Evolutionary conservation across 805 yeast species (phyloP), one percentile per base, ranked within the genome.

Genomic region (Candida dendrica): DNA sequence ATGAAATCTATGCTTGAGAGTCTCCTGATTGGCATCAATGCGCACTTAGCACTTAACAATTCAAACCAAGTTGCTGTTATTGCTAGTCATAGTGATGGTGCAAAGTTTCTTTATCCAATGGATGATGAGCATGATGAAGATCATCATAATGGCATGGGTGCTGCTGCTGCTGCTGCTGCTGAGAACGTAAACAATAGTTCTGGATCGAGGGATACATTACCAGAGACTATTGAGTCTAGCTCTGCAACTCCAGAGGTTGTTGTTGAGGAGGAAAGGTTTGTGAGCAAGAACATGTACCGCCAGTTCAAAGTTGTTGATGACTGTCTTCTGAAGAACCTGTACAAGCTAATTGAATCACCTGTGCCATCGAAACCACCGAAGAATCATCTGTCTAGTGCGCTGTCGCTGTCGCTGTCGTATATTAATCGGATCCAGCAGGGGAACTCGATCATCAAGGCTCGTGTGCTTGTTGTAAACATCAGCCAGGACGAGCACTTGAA

Each of bases 261-360:
- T 24, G 36, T 10, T 36, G 26, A 41, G 13, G 40, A 45, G 16
- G 43, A 50, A 3, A 57, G 51, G 16, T 55, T 72, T 42, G 64
- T 77, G 37, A 69, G 74, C 55, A 55, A 69, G 39, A 81, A 79
- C 36, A 87, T 91, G 87, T 88, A 91, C 56, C 70, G 95, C 47
- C 95, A 85, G 56, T 91, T 91, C 55, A 72, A 83, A 47, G 69
- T 77, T 34, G 81, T 91, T 24, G 95, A 89, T 59, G 90, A 85
- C 42, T 65, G 79, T 0, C 79, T 91, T 1, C 58, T 87, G 14
- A 71, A 71, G 32, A 80, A 79, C 39, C 57, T 90, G 26, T 74
- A 77, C 40, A 48, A 56, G 2, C 63, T 80, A 18, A 32, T 44
- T 32, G 41, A 42, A 27, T 47, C 48, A 46, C 51, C 40, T 16